Percentiles rank a stretch among this genome's conserved stretches.
phyloP scores from a whole-genome alignment of 805 yeast genomes.

The Candida nemodendra region DNA sequence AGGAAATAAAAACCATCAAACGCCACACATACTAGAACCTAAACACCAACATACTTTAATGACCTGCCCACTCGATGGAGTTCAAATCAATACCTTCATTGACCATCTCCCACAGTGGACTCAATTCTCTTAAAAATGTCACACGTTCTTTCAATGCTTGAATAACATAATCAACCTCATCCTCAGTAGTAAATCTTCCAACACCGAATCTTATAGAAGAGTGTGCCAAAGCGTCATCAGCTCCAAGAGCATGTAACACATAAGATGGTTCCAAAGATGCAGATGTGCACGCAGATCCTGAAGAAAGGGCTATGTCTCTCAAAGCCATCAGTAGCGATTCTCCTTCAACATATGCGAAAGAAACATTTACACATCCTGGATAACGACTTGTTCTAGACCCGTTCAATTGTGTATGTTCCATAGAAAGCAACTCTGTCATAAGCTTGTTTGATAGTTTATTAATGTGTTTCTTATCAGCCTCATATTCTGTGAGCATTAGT shows the following conservation, averaged over 20 bases:
- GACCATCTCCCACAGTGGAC: slow-evolving; percentile 99
- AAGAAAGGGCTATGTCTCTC: slow-evolving; percentile 91
- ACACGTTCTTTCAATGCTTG: slow-evolving; percentile 88
- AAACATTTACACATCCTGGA: slow-evolving; percentile 93
- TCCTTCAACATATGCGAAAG: slow-evolving; percentile 97
- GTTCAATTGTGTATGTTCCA: slow-evolving; percentile 87
- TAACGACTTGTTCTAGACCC: slow-evolving; percentile 77
- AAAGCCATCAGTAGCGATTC: slow-evolving; percentile 97
- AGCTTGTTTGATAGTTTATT: slow-evolving; percentile 68
- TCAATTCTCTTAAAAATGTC: slow-evolving; percentile 82
- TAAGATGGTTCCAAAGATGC: slow-evolving; percentile 98
- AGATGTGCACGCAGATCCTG: slow-evolving; percentile 98
- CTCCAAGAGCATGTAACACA: slow-evolving; percentile 94
- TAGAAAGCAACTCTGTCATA: slow-evolving; percentile 65
- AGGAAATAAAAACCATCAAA: too few relatives aligned
- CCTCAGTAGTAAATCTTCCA: slow-evolving; percentile 96
- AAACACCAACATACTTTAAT: slow-evolving; percentile 40
- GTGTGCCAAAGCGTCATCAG: slow-evolving; percentile 97
- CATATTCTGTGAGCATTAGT: slow-evolving; percentile 70
- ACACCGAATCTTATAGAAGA: slow-evolving; percentile 97
- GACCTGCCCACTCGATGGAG: slow-evolving; percentile 98
- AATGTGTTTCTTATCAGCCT: slow-evolving; percentile 71
- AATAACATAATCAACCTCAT: slow-evolving; percentile 90
- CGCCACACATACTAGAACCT: too few relatives aligned
- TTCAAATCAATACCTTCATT: slow-evolving; percentile 96